A percentile compares a stretch with the other conserved stretches of the same genome.
phyloP scores from a whole-genome alignment of 306 rosid species.

The Prunus mume region DNA sequence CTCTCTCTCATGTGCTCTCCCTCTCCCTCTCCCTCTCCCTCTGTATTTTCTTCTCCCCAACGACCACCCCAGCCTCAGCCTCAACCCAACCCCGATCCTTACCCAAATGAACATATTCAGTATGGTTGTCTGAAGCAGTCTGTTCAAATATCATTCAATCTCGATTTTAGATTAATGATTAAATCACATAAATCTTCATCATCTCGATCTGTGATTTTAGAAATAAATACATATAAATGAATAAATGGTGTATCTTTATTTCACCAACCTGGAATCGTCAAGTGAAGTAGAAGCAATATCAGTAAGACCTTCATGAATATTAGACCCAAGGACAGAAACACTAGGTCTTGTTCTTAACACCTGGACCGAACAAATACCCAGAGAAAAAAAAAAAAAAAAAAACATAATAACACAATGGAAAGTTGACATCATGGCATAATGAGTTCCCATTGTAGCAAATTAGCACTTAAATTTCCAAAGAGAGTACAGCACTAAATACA shows the following conservation, averaged over 20 bases:
- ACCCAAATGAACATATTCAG: no score
- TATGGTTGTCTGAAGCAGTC: background rate
- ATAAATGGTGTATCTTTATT: constrained; percentile 1
- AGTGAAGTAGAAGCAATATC: constrained; percentile 63
- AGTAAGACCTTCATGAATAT: constrained; percentile 55
- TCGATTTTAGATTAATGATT: background rate
- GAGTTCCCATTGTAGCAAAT: constrained; percentile 10
- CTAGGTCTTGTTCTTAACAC: constrained; percentile 55
- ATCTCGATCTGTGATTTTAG: background rate
- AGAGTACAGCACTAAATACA: constrained; percentile 26
- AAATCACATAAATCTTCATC: background rate
- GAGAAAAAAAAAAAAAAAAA: background rate
- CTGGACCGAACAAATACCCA: constrained; percentile 33
- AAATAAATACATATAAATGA: background rate
- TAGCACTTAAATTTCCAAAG: background rate
- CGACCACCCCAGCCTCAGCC: no score
- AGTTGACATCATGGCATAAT: constrained; percentile 4
- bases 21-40: no score
- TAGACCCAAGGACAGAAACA: constrained; percentile 43
- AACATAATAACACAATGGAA: constrained; percentile 5
- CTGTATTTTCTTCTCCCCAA: no score
- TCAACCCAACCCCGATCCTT: no score
- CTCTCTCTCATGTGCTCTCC: no score
- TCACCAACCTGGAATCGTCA: constrained; percentile 61
- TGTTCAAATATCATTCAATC: background rate